Conservation (phyloP, 2,329 filamentous ascomycete genomes). For the Venturia aucupariae region DNA sequence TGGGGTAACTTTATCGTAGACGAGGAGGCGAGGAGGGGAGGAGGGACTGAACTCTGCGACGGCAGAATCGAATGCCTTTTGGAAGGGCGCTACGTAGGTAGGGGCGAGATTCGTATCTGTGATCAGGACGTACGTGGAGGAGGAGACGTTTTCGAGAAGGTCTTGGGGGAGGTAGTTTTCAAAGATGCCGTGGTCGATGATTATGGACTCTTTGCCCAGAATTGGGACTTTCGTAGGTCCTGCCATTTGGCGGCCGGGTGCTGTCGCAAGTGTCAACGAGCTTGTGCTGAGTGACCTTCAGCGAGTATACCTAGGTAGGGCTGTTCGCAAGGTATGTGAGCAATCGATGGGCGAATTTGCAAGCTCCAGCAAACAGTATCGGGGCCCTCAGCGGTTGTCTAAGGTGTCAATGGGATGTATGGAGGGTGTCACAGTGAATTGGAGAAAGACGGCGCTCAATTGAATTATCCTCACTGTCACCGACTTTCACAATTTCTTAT, state of each 20-base stretch:
- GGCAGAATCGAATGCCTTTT: constrained; percentile 51
- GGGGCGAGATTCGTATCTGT: constrained; percentile 88
- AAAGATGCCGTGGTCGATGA: constrained; percentile 89
- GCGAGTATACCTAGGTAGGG: no score
- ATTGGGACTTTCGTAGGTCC: constrained; percentile 38
- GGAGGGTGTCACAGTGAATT: background rate
- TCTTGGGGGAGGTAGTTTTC: constrained; percentile 71
- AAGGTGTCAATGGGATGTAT: background rate
- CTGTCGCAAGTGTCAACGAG: background rate
- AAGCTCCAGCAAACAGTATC: background rate
- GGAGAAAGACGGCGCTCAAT: background rate
- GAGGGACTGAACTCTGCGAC: constrained; percentile 34
- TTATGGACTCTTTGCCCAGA: constrained; percentile 79
- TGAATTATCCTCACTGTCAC: background rate
- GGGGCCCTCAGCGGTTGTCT: no score
- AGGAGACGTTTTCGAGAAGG: constrained; percentile 64
- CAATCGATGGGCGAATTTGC: background rate
- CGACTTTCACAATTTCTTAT: background rate
- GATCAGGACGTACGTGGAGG: constrained; percentile 90
- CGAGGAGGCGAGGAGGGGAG: constrained; percentile 57
- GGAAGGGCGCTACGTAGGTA: constrained; percentile 72
- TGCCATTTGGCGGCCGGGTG: background rate
- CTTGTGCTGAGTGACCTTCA: background rate
- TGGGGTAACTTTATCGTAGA: constrained; percentile 78
- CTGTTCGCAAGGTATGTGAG: background rate